Base-by-base conservation (phyloP, 768 basidiomycete species). In the Xerocomus spinulosus region DNA sequence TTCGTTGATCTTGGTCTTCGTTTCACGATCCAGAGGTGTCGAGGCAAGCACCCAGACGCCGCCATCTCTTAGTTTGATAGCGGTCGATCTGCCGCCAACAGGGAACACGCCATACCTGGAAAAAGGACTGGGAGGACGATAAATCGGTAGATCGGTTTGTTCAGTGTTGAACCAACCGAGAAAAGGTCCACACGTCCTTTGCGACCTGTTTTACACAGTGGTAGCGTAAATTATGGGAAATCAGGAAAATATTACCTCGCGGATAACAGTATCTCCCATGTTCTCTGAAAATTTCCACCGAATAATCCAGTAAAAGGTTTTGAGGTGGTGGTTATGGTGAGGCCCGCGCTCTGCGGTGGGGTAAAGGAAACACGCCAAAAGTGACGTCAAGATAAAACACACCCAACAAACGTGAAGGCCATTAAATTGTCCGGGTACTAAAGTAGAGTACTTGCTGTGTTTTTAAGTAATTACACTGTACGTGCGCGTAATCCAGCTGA, bases 11-110 rank as follows among this genome's bases (percentile, higher is more conserved):
- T 77, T 82, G 4, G 66, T 49, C 59, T 83, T 83, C 3, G 88
- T 91, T 23, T 80, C 80, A 3, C 70, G 68, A 30, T 79, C 77
- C 44, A 89, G 68, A 1, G 87, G 85, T 8, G 85, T 85, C 1
- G 88, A 91, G 0, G 87, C 90, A n/a, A 91, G 71, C 12, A 92
- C 73, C 81, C 88, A 93, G 23, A 93, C 81, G 12, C 78, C 82
- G 30, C 84, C 82, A 42, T 77, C 75, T 32, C 68, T 67, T 20
- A 93, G 72, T 65, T 75, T 80, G 56, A 94, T 73, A 0, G 90
- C 92, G 0, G 91, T 94, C 7, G 88, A 83, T 37, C 92, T 73
- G 17, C 91, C 90, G 1, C 92, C 92, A 24, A 92, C 69, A 4
- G 89, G 87, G 14, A 90, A 56, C 23, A 89, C 8, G 9, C 81